Base-by-base conservation (phyloP, 139 green algal species). In the Chlamydomonas schloesseri region DNA sequence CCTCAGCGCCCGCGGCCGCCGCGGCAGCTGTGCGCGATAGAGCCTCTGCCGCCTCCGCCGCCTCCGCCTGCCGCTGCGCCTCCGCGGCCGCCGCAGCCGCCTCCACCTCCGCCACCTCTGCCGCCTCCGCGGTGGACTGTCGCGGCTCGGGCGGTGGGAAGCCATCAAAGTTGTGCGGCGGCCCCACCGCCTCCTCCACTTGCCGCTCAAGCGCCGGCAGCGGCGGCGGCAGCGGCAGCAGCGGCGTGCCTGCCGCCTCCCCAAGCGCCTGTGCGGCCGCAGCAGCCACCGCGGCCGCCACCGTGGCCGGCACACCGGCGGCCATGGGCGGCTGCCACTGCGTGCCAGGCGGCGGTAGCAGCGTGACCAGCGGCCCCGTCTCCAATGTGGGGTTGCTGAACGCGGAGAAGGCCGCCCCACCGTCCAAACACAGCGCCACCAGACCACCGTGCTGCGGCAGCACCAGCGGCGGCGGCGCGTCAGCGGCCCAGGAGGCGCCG, bases 101-200 rank as follows among this genome's bases (percentile, higher is more conserved):
- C 10, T 29, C 64, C 29, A 3, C 64, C 18, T 29, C 64, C 29
- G 29, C n/a, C n/a, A 9, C 29, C 64, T 13, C 64, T 21, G 29
- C 64, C 20, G 46, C 78, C 50, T 23, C 81, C 57, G 21, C 60
- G 42, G 11, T 29, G 33, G 36, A 46, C 14, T 18, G 36, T 5
- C 26, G 60, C 18, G 26, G 73, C 29, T 29, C 28, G 28, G 57
- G 62, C 26, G 68, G 58, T 37, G 64, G 78, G 31, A 74, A 75
- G 47, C 64, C 64, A 6, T 34, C 60, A 31, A 78, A 29, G 60
- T 93, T 91, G 76, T 88, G 90, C 6, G 87, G 86, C 26, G 64
- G 46, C 3, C 87, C 90, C 18, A 93, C 47, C 10, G 85, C 47
- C 0, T 31, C 75, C n/a, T 53, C 46, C 71, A 93, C 71, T n/a